Evolutionary conservation across 805 yeast species (phyloP).

Genomic region (Phaffomyces antillensis): DNA sequence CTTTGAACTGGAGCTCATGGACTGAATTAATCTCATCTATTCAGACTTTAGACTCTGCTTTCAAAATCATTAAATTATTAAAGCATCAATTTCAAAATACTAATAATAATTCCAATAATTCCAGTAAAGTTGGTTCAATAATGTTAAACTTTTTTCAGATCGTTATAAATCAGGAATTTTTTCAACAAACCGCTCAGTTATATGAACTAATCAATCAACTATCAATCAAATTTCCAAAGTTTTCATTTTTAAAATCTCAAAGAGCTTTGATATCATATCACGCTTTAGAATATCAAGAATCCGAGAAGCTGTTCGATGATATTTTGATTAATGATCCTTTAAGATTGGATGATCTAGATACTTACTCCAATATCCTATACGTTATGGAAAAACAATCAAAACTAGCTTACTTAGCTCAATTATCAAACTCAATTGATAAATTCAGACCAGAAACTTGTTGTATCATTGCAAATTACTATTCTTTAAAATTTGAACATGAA

Average conservation of each 20-base stretch:
- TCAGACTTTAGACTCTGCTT: slow-evolving; percentile 54
- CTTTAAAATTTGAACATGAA: slow-evolving; percentile 88
- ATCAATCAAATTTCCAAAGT: slow-evolving; percentile 56
- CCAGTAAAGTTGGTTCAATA: neutral
- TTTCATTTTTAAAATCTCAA: slow-evolving; percentile 70
- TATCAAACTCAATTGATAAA: slow-evolving; percentile 73
- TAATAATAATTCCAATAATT: no score
- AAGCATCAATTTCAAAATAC: slow-evolving; percentile 11
- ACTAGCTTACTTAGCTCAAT: slow-evolving; percentile 79
- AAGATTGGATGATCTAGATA: slow-evolving; percentile 84
- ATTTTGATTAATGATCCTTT: slow-evolving; percentile 72
- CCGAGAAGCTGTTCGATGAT: slow-evolving; percentile 73
- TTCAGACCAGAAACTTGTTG: slow-evolving; percentile 94
- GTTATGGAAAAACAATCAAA: slow-evolving; percentile 88
- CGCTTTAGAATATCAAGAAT: slow-evolving; percentile 74
- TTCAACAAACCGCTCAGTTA: slow-evolving; percentile 55
- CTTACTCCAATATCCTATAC: slow-evolving; percentile 88
- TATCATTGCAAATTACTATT: slow-evolving; percentile 87
- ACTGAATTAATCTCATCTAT: slow-evolving; percentile 62
- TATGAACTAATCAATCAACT: slow-evolving; percentile 43
- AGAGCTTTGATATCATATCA: slow-evolving; percentile 78
- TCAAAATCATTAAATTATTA: slow-evolving; percentile 19
- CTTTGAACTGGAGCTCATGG: slow-evolving; percentile 95
- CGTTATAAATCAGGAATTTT: slow-evolving; percentile 56
- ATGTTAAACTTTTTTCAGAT: slow-evolving; percentile 17